Conservation (phyloP, 148 eudicot genomes). For the Spergularia marina region DNA sequence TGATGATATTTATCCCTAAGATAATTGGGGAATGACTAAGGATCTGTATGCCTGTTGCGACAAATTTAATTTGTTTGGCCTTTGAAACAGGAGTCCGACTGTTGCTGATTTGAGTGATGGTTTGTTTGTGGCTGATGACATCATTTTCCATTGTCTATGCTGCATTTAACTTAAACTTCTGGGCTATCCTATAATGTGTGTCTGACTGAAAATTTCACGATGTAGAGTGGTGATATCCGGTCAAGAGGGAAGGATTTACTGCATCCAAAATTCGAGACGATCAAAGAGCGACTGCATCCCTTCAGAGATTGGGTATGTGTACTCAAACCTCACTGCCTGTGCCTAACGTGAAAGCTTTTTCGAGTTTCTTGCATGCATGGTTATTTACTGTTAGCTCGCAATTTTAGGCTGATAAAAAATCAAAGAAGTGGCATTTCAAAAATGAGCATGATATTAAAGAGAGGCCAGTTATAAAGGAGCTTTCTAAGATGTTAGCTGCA, state of each 20-base stretch:
- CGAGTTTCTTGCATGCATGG: background rate
- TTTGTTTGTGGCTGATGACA: background rate
- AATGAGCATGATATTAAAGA: constrained; percentile 51
- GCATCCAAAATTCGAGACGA: constrained; percentile 49
- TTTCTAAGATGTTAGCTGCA: constrained; percentile 53
- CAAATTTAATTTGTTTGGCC: background rate
- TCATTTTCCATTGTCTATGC: background rate
- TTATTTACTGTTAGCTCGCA: constrained; percentile 12
- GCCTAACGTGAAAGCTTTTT: background rate
- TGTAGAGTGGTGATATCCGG: constrained; percentile 60
- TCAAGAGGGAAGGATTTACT: constrained; percentile 58
- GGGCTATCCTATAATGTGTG: background rate
- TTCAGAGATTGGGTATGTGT: constrained; percentile 63
- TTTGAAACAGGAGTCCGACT: background rate
- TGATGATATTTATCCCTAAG: background rate
- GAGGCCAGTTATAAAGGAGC: constrained; percentile 64
- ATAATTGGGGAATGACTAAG: background rate
- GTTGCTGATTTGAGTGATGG: background rate
- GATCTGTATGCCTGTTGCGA: background rate
- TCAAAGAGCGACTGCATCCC: constrained; percentile 59
- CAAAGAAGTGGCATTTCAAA: constrained; percentile 78
- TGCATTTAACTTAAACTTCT: background rate
- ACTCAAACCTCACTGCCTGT: background rate
- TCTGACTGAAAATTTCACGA: background rate
- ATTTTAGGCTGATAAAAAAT: constrained; percentile 57